Base-by-base conservation (phyloP, 176 grass and related monocot genomes). In the Olyra latifolia region DNA sequence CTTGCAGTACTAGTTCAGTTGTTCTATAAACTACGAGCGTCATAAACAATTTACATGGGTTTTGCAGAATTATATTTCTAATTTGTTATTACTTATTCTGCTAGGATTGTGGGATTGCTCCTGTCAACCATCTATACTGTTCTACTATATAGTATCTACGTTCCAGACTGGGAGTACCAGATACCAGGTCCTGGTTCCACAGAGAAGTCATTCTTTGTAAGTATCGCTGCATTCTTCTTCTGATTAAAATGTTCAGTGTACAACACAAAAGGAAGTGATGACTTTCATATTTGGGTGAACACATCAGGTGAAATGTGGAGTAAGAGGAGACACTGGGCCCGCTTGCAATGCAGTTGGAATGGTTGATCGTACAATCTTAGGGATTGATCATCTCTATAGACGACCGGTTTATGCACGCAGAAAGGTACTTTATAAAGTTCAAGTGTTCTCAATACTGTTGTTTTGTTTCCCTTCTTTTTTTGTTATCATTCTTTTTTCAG, bases 311-410 rank as follows among this genome's bases (percentile, higher is more conserved):
- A 88, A 76, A 85, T 93, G 91, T 79, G 88, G 73, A 40, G 62
- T 87, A n/a, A 90, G 91, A 65, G 91, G 91, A 69, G 78, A 93
- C 80, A 89, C 83, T 72, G 82, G 88, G 9, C 88, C 91, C 58
- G 81, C 78, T 82, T 90, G 88, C 70, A 93, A 90, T 69, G 82
- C 85, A 35, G 91, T 87, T n/a, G 85, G 88, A 17, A 90, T 93
- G 62, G 72, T 93, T 17, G 87, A 93, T 63, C 84, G 73, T 38
- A 58, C 69, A 78, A 85, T 93, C 71, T 71, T 93, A 35, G 81
- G 87, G 62, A 55, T 88, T 17, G 58, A 88, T 44, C 91, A 88
- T 78, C 82, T 93, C 42, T 87, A 93, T 27, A 90, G 75, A 56
- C 75, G 71, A 11, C 78, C 82, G 8, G 78, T 88, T 63, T 93